A percentile compares a stretch with the other conserved stretches of the same genome.
Evolutionary conservation across 306 rosid genomes (phyloP).

Genomic region (Hylodesmum podocarpum): DNA sequence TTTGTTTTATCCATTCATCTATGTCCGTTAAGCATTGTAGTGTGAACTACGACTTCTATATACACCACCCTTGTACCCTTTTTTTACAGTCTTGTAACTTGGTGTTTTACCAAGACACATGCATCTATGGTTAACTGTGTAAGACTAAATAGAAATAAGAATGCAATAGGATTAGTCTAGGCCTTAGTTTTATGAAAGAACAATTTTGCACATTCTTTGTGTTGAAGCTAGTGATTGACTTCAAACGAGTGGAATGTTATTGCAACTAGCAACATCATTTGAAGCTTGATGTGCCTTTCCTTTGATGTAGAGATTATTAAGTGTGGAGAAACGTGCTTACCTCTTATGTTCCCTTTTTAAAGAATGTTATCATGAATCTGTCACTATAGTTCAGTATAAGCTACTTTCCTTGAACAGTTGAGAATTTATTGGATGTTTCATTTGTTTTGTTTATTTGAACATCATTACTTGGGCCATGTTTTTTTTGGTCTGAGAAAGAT

Average conservation of each 20-base stretch:
- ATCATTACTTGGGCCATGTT: neutral
- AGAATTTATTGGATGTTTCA: conserved; percentile 16
- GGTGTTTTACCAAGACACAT: neutral
- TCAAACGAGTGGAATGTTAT: conserved; percentile 34
- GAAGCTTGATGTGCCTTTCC: conserved; percentile 35
- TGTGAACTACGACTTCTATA: neutral
- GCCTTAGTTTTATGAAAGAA: conserved; percentile 13
- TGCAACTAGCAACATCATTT: conserved; percentile 31
- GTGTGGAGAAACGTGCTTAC: conserved; percentile 22
- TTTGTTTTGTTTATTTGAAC: conserved; percentile 9
- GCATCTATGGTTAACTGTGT: neutral
- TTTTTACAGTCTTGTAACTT: conserved; percentile 12
- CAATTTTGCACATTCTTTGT: conserved; percentile 17
- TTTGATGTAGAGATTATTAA: conserved; percentile 20
- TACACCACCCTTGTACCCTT: too few relatives aligned
- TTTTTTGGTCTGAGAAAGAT: neutral
- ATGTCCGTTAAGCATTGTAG: conserved; percentile 17
- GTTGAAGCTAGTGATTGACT: conserved; percentile 27
- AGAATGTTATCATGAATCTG: neutral
- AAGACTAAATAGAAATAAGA: conserved; percentile 2
- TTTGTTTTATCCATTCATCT: conserved; percentile 32
- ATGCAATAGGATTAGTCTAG: conserved; percentile 19
- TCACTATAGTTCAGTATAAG: neutral
- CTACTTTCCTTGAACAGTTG: neutral
- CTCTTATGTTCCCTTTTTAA: neutral